Evolutionary conservation across 116 monocot genomes (phyloP), one percentile per base, ranked within the genome.

Genomic region (Trichopus zeylanicus): DNA sequence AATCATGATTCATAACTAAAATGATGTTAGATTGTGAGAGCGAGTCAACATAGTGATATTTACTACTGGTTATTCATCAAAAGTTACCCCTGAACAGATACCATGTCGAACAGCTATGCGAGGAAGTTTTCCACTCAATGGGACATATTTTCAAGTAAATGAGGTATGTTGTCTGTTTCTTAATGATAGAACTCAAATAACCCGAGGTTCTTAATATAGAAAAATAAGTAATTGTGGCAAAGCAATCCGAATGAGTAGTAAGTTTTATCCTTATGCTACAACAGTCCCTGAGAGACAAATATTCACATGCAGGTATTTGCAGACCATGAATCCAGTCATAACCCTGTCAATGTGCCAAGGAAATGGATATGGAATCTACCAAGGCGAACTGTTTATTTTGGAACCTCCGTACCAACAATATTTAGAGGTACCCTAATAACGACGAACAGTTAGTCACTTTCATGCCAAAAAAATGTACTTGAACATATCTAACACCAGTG

Each of bases 111-210:
- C 88, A 53, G 98, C 92, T 68, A 98, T 80, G 76, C 77, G 81
- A 68, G 98, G 92, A 73, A 98, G 92, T 37, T 98, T 98, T 68
- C 98, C 98, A 32, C 85, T 91, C 26, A 98, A 91, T 67, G 98
- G 98, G 18, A 98, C 98, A 30, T 98, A 98, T 74, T 98, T 98
- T 70, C 98, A 98, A 78, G 91, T 98, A 51, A 91, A 98, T 48
- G 98, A 98, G 87, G 98, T 91, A 73, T 74, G 32, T 29, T 22
- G 19, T 57, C 15, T 51, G 13, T 29, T 6, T 25, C 18, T 21
- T 56, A 13, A 31, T 47, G 18, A 7, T 26, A 11, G 69, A n/a
- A n/a, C n/a, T n/a, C n/a, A n/a, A n/a, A n/a, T n/a, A n/a, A n/a
- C n/a, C n/a, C n/a, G n/a, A n/a, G n/a, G n/a, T n/a, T n/a, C n/a